Evolutionary conservation across 2,329 filamentous ascomycete species (phyloP).

Genomic region (Leptographium procerum): DNA sequence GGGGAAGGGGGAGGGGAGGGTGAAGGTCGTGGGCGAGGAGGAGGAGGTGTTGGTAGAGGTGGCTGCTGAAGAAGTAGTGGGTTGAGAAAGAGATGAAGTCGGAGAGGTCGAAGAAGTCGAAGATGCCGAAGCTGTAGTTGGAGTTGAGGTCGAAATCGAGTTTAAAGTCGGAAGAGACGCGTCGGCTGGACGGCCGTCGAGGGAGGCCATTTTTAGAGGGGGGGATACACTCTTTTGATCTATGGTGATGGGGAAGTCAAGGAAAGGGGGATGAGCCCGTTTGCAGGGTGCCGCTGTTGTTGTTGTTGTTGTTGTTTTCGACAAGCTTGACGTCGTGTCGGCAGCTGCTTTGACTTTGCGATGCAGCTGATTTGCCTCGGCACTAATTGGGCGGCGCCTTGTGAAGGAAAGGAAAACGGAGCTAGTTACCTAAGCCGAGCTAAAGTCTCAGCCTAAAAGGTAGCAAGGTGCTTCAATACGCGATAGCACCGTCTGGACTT

Average conservation of each 20-base stretch:
- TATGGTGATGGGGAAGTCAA: too few species aligned
- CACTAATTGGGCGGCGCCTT: neutral
- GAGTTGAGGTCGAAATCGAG: neutral
- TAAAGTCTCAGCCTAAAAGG: too few species aligned
- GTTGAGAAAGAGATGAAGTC: neutral
- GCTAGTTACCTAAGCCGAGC: neutral
- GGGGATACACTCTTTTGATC: too few species aligned
- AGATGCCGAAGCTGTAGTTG: neutral
- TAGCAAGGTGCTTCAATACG: too few species aligned
- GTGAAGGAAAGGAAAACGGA: neutral
- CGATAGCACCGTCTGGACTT: too few species aligned
- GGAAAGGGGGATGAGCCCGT: too few species aligned
- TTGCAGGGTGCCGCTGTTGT: neutral
- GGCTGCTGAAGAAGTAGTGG: neutral
- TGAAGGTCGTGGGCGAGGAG: constrained; percentile 11
- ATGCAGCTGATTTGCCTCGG: neutral
- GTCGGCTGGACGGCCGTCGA: neutral
- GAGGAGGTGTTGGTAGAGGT: neutral
- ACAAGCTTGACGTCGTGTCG: neutral
- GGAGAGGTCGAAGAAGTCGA: neutral
- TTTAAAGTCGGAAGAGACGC: neutral
- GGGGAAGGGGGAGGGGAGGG: constrained; percentile 49
- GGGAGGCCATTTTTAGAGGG: neutral
- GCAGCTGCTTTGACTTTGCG: neutral
- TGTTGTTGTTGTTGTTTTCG: neutral